Percentiles rank a stretch among this genome's conserved stretches.
Evolutionary conservation across 177 flowering plant genomes (phyloP).

Genomic region (Vitis hybrid): DNA sequence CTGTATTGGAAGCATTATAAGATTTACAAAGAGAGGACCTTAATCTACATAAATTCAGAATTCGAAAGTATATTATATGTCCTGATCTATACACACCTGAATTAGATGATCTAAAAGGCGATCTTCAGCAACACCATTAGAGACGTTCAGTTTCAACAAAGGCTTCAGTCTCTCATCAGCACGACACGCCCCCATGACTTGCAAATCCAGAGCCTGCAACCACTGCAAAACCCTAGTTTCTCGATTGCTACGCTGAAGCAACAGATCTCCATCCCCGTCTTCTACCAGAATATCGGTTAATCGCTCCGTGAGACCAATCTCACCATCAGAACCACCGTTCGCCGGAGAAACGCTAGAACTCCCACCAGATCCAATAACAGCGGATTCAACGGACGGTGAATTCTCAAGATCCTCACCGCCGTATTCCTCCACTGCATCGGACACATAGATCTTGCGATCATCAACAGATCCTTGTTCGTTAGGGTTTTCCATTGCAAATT

Average conservation of each 20-base stretch:
- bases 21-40: too few species aligned
- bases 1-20: too few species aligned
- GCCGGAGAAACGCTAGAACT: neutral
- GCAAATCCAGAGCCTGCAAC: slow-evolving; percentile 88
- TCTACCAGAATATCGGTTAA: slow-evolving; percentile 41
- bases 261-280: slow-evolving; percentile 67
- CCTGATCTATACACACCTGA: slow-evolving; percentile 48
- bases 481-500: slow-evolving; percentile 29
- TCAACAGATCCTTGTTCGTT: slow-evolving; percentile 25
- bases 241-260: slow-evolving; percentile 41
- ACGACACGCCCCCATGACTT: slow-evolving; percentile 88
- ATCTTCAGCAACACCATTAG: slow-evolving; percentile 69
- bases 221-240: slow-evolving; percentile 60
- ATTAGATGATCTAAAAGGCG: slow-evolving; percentile 69
- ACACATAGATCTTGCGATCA: slow-evolving; percentile 15
- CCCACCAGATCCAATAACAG: slow-evolving; percentile 22
- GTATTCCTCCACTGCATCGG: slow-evolving; percentile 23
- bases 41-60: neutral
- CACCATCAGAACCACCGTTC: slow-evolving; percentile 16
- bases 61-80: neutral
- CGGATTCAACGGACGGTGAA: slow-evolving; percentile 10
- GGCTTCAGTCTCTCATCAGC: slow-evolving; percentile 94
- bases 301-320: slow-evolving; percentile 47
- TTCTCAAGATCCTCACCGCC: slow-evolving; percentile 25
- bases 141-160: slow-evolving; percentile 64